Base-by-base conservation (phyloP, 495 filamentous ascomycete species). In the Xylaria intraflava region DNA sequence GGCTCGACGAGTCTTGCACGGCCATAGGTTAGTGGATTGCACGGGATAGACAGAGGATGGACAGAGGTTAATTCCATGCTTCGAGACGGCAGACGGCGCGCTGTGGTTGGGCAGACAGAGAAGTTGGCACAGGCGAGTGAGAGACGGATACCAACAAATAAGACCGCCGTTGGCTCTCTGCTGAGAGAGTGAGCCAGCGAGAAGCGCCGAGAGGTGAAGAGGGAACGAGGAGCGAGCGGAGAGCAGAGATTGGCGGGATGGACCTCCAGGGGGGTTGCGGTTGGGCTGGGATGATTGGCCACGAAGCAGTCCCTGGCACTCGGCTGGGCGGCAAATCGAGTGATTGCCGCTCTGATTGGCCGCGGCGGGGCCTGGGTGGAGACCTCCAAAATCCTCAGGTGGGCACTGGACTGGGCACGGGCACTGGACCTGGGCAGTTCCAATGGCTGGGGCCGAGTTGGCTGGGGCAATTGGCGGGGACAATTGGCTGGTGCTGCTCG, bases 321-420 rank as follows among this genome's bases (percentile, higher is more conserved):
- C 41, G 53, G 53, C 46, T 50, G 39, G 53, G 53, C 53, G 53
- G 53, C 40, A 56, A 56, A 46, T 46, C 27, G 41, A 20, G 53
- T 56, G 53, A 56, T 36, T 27, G 41, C 31, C 1, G 40, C 11
- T 20, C 46, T 51, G 46, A 47, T 56, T 56, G 53, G 53, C 44
- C 38, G 46, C 17, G 4, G 0, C 2, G n/a, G 36, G 20, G 40
- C 53, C 50, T 40, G 53, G 53, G 53, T 14, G 12, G 35, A 4
- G 35, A 4, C 17, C 10, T 38, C n/a, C 16, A 16, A 19, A 29
- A 9, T 29, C 9, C 27, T 29, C 27, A n/a, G n/a, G n/a, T n/a
- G n/a, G n/a, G n/a, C n/a, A n/a, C n/a, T n/a, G n/a, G n/a, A n/a
- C n/a, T n/a, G n/a, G n/a, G n/a, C n/a, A n/a, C n/a, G n/a, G n/a